These are phyloP conservation scores for Hibiscus trionum DNA, from an alignment of 345 rosid genomes.

Conservation along the genomic window DNA sequence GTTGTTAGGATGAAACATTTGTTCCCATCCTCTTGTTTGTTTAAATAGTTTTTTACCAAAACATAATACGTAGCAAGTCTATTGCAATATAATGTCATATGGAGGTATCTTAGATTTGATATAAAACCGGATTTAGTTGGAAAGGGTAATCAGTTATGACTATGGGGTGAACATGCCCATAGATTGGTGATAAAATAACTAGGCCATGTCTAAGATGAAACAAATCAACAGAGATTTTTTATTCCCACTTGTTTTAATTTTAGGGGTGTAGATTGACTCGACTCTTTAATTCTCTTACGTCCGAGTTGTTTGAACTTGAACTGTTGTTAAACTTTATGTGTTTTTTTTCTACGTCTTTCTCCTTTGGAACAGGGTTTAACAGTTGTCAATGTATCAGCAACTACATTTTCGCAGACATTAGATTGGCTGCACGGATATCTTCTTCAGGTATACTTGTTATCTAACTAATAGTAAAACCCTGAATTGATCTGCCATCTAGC, in stretches of 20 bases:
- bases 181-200: neutral
- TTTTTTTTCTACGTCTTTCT: neutral
- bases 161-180: neutral
- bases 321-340: neutral
- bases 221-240: neutral
- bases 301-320: neutral
- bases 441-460: slow-evolving; percentile 57
- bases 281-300: neutral
- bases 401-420: slow-evolving; percentile 80
- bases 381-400: slow-evolving; percentile 74
- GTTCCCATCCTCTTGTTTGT: neutral
- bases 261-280: neutral
- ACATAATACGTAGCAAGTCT: neutral
- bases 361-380: slow-evolving; percentile 49
- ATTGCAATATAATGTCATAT: neutral
- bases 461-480: neutral
- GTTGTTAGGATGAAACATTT: neutral
- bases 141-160: neutral
- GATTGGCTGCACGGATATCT: slow-evolving; percentile 80
- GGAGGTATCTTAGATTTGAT: neutral
- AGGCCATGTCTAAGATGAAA: neutral
- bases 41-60: neutral
- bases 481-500: neutral
- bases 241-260: neutral
- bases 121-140: neutral